Percentiles rank a stretch among this genome's conserved stretches.
phyloP scores from a whole-genome alignment of 805 yeast genomes.

The Starmerella sp. region DNA sequence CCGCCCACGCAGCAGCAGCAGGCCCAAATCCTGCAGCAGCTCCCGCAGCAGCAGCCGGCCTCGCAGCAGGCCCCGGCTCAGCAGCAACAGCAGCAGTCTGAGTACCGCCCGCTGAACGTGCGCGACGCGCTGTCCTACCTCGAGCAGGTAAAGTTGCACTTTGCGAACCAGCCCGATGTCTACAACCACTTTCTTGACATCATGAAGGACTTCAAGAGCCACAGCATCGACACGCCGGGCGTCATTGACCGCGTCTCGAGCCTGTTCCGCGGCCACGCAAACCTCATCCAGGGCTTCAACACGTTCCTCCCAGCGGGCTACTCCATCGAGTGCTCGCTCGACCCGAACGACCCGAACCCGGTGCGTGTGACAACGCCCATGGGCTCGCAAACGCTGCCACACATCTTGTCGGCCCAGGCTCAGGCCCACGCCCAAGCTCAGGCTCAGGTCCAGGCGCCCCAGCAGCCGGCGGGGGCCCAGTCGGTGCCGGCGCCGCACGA shows the following conservation, averaged over 20 bases:
- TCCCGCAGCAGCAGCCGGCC: constrained; percentile 3
- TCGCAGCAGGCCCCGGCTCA: background rate
- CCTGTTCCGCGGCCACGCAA: constrained; percentile 84
- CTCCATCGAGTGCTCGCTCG: constrained; percentile 76
- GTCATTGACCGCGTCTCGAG: constrained; percentile 92
- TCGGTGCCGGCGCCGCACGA: constrained; percentile 8
- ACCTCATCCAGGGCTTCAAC: constrained; percentile 88
- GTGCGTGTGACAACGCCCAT: constrained; percentile 91
- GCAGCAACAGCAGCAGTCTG: constrained; percentile 13
- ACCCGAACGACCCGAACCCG: constrained; percentile 83
- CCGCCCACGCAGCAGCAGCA: constrained; percentile 6
- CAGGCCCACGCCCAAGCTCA: constrained; percentile 11
- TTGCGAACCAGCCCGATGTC: constrained; percentile 84
- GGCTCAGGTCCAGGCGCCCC: constrained; percentile 8
- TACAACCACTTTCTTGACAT: constrained; percentile 93
- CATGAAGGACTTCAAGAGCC: constrained; percentile 97
- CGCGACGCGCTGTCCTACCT: constrained; percentile 91
- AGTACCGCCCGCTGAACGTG: constrained; percentile 65
- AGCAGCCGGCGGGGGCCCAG: constrained; percentile 15
- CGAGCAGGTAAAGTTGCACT: constrained; percentile 91
- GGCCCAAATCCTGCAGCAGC: constrained; percentile 11
- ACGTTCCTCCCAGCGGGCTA: constrained; percentile 97
- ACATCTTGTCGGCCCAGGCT: constrained; percentile 9
- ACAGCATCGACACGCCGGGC: constrained; percentile 94
- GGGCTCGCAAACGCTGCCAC: constrained; percentile 43